Evolutionary conservation across 177 flowering plant genomes (phyloP).

Genomic region (Vitis hybrid): DNA sequence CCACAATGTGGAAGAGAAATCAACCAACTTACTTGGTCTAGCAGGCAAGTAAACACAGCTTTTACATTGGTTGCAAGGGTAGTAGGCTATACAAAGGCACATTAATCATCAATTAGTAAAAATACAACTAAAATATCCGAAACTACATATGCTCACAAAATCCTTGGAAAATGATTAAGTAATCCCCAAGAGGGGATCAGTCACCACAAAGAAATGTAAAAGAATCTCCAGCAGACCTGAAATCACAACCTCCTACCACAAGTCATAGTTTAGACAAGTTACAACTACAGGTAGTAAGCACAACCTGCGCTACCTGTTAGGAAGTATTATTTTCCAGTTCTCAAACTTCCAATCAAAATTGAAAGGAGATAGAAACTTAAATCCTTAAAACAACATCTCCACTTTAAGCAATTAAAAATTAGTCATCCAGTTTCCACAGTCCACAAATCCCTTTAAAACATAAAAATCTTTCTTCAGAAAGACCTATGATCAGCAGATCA

Average conservation of each 20-base stretch:
- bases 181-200: background rate
- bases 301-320: background rate
- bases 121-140: background rate
- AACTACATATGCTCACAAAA: background rate
- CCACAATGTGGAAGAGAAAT: background rate
- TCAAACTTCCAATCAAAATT: background rate
- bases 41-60: constrained; percentile 82
- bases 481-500: no score
- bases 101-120: constrained; percentile 15
- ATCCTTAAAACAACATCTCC: background rate
- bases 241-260: no score
- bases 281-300: no score
- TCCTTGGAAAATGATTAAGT: background rate
- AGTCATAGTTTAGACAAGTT: no score
- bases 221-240: no score
- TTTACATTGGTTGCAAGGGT: constrained; percentile 81
- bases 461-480: no score
- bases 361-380: background rate
- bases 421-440: background rate
- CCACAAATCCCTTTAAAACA: no score
- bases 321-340: background rate
- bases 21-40: constrained; percentile 78
- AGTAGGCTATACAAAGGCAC: constrained; percentile 64
- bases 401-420: background rate
- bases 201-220: no score